Percentiles rank a stretch among this genome's conserved stretches.
These are phyloP conservation scores for Trametes coccinea DNA, from an alignment of 768 basidiomycete species.

Conservation along the genomic window DNA sequence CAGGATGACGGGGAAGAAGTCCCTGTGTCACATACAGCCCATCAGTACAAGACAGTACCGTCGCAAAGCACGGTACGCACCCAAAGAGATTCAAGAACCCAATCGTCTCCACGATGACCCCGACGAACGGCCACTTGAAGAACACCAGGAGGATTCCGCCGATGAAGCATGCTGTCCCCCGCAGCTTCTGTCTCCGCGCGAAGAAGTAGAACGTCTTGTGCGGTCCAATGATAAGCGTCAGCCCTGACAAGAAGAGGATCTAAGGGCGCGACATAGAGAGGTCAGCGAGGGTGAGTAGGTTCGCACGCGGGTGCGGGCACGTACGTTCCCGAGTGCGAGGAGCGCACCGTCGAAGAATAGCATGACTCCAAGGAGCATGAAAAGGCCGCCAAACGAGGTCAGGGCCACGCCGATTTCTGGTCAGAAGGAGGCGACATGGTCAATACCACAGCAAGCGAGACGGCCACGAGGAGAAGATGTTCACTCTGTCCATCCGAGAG, in stretches of 20 bases:
- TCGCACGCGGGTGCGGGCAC: constrained; percentile 29
- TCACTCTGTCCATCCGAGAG: constrained; percentile 65
- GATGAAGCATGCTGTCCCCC: constrained; percentile 86
- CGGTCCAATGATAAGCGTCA: constrained; percentile 96
- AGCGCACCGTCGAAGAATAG: constrained; percentile 96
- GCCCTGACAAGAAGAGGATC: constrained; percentile 92
- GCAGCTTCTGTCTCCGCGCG: constrained; percentile 90
- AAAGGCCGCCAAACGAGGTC: constrained; percentile 91
- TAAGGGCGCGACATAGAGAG: constrained; percentile 32
- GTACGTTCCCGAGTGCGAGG: constrained; percentile 94
- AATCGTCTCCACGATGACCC: constrained; percentile 91
- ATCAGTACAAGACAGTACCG: neutral
- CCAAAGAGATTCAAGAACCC: constrained; percentile 98
- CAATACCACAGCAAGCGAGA: neutral
- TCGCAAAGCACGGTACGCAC: constrained; percentile 44
- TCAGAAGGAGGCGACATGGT: neutral
- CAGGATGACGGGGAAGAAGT: constrained; percentile 98
- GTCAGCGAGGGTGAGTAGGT: neutral
- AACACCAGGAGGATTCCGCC: constrained; percentile 93
- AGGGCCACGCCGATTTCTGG: constrained; percentile 95
- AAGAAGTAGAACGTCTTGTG: constrained; percentile 99
- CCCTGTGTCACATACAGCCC: constrained; percentile 49
- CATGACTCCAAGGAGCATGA: constrained; percentile 96
- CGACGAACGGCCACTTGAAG: constrained; percentile 91
- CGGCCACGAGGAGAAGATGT: neutral